Conservation (phyloP, 1,284 basidiomycete species). For the Boletus calvinii region DNA sequence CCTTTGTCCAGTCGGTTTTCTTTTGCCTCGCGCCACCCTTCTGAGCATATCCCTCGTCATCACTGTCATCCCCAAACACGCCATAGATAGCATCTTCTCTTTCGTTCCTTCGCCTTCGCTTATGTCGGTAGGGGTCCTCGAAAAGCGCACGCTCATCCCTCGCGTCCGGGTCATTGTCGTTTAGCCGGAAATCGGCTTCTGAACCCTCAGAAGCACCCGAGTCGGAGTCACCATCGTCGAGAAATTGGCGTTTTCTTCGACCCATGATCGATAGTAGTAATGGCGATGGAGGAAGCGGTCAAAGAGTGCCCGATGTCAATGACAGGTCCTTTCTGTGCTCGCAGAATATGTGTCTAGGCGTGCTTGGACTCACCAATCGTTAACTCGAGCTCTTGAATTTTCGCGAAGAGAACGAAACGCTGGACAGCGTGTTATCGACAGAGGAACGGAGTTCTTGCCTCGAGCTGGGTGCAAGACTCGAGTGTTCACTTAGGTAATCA, state of each 20-base stretch:
- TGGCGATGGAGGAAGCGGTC: background rate
- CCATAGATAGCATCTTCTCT: conserved; percentile 84
- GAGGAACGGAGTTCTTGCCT: background rate
- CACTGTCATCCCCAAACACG: conserved; percentile 76
- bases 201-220: conserved; percentile 59
- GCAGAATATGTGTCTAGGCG: conserved; percentile 5
- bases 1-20: conserved; percentile 70
- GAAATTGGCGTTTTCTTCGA: conserved; percentile 74
- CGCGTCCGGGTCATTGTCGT: conserved; percentile 65
- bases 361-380: conserved; percentile 15
- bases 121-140: conserved; percentile 74
- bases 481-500: conserved; percentile 23
- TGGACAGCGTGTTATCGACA: background rate
- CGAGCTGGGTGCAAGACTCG: background rate
- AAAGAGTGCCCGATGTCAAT: conserved; percentile 10
- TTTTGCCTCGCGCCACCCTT: conserved; percentile 31
- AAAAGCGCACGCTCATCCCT: conserved; percentile 79
- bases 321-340: conserved; percentile 3
- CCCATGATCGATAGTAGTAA: conserved; percentile 55
- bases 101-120: conserved; percentile 61
- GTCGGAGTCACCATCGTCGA: conserved; percentile 74
- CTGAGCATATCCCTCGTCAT: conserved; percentile 49
- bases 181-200: conserved; percentile 46
- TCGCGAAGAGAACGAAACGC: background rate
- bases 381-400: background rate